Evolutionary conservation across 805 yeast species (phyloP).

Genomic region (Tetrapisispora fleetii): DNA sequence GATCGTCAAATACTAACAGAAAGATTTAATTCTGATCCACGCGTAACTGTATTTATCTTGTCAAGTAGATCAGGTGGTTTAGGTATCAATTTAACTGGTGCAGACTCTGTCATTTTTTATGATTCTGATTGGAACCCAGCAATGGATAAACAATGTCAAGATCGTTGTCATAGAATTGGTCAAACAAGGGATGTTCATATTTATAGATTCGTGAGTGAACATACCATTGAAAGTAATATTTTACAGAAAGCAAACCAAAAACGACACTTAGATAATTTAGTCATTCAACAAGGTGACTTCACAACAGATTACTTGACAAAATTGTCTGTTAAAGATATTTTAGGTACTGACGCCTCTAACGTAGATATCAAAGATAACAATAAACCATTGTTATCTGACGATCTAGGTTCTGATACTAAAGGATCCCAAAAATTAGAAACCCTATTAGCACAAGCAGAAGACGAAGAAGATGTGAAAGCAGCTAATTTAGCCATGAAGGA

Average conservation of each 20-base stretch:
- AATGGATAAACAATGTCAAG: slow-evolving; percentile 98
- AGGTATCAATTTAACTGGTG: slow-evolving; percentile 96
- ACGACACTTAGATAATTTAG: slow-evolving; percentile 85
- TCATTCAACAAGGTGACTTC: slow-evolving; percentile 95
- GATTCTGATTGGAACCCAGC: slow-evolving; percentile 99
- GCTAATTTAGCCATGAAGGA: slow-evolving; percentile 81
- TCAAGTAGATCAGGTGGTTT: slow-evolving; percentile 97
- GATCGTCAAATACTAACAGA: slow-evolving; percentile 93
- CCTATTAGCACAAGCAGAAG: slow-evolving; percentile 86
- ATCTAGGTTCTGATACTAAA: slow-evolving; percentile 23
- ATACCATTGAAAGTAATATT: slow-evolving; percentile 91
- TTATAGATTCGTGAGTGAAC: slow-evolving; percentile 90
- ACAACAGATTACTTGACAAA: slow-evolving; percentile 93
- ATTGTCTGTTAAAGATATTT: slow-evolving; percentile 72
- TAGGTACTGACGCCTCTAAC: slow-evolving; percentile 42
- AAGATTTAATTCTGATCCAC: slow-evolving; percentile 75
- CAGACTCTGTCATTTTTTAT: slow-evolving; percentile 95
- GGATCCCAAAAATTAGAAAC: slow-evolving; percentile 40
- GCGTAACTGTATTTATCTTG: slow-evolving; percentile 81
- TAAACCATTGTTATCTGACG: slow-evolving; percentile 25
- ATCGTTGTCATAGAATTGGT: slow-evolving; percentile 97
- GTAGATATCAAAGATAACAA: slow-evolving; percentile 29
- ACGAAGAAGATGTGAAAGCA: slow-evolving; percentile 82
- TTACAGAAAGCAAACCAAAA: slow-evolving; percentile 90
- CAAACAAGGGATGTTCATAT: slow-evolving; percentile 97